Base-by-base conservation (phyloP, 306 rosid species). In the Astragalus membranaceus region DNA sequence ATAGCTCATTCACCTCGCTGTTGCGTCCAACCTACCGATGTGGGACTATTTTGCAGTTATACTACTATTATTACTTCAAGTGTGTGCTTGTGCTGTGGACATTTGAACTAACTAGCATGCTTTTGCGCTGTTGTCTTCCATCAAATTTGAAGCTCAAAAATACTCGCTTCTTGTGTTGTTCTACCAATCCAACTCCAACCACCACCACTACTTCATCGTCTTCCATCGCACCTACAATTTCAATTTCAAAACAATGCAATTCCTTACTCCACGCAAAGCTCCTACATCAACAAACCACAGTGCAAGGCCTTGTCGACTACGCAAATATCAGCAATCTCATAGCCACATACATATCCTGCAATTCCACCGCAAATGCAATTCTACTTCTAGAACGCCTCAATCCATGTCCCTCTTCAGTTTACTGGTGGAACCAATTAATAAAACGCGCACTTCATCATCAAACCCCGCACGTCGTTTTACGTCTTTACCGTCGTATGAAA, bases 341-440 rank as follows among this genome's bases (percentile, higher is more conserved):
- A 7, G 81, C 75, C 36, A 10, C 80, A 5, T 91, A 87, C 83
- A 76, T 88, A 11, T 44, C 85, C 50, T 68, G 73, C 70, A 43
- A 81, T 51, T 87, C 85, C 11, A 75, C 80, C 0, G 4, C 37
- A 3, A 59, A 58, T 1, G 89, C 96, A 12, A 29, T 82, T 78
- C 42, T 10, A 12, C 61, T 87, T 56, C 88, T 91, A 36, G 64
- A 85, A 64, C 72, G 70, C 46, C 83, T 85, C 20, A 26, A 54
- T 10, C 96, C 93, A 1, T 80, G 80, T 0, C 55, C 78, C 0
- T 33, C 60, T 3, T 43, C 72, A 4, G 85, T 91, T 41, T 91
- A 47, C 63, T 88, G 96, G 97, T 91, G 97, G 97, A 88, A 91
- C 23, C 88, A 81, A 6, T 71, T 88, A 49, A 88, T 91, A 47